Percentiles rank a stretch among this genome's conserved stretches.
Evolutionary conservation across 2,329 filamentous ascomycete species (phyloP).

Genomic region (Xenoacremonium recifei): DNA sequence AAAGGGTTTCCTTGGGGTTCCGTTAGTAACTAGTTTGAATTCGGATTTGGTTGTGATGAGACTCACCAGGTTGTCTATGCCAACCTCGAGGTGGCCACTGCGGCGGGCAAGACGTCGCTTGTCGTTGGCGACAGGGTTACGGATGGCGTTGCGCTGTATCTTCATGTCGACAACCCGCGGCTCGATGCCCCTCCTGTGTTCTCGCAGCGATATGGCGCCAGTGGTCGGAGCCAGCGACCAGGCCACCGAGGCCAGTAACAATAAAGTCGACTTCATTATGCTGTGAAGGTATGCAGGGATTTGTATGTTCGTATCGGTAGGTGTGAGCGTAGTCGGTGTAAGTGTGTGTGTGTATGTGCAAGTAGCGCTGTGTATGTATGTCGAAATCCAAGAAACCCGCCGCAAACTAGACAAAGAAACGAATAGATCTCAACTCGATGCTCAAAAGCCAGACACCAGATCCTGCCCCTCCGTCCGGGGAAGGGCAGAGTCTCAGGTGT

Average conservation of each 20-base stretch:
- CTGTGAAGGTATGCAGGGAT: too few relatives aligned
- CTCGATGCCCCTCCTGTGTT: conserved; percentile 25
- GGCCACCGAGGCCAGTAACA: conserved; percentile 21
- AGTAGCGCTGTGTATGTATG: too few relatives aligned
- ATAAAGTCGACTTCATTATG: conserved; percentile 36
- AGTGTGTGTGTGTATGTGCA: too few relatives aligned
- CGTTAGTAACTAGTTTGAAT: conserved; percentile 1
- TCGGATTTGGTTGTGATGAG: background rate
- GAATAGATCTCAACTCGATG: too few relatives aligned
- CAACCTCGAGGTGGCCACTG: conserved; percentile 41
- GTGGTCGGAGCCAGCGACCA: conserved; percentile 26
- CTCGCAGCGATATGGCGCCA: conserved; percentile 26
- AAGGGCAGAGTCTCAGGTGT: too few relatives aligned
- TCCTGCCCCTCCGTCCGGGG: too few relatives aligned
- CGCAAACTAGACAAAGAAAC: too few relatives aligned
- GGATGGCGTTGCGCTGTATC: conserved; percentile 35
- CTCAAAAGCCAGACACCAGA: too few relatives aligned
- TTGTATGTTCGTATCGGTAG: too few relatives aligned
- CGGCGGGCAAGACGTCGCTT: conserved; percentile 40
- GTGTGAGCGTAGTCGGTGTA: too few relatives aligned
- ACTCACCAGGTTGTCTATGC: conserved; percentile 56
- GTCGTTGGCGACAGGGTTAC: conserved; percentile 44
- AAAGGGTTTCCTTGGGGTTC: conserved; percentile 53
- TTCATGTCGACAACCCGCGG: conserved; percentile 47
- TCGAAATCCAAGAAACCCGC: too few relatives aligned